Base-by-base conservation (phyloP, 371 early-diverging fungal species). In the Amoeboaphelidium protococcarum region DNA sequence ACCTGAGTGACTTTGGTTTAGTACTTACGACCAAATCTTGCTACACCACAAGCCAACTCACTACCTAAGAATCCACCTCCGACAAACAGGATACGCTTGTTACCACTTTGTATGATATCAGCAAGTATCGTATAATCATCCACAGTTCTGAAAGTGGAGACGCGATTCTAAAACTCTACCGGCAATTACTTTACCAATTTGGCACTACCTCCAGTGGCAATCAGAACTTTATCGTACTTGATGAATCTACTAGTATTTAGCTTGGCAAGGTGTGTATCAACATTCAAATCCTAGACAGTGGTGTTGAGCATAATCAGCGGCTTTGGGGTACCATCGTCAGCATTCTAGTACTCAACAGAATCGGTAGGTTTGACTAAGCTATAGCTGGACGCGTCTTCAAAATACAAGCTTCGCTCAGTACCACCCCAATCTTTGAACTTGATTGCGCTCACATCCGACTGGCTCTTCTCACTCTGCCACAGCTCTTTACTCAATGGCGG, bases 1-100 rank as follows among this genome's bases (percentile, higher is more conserved):
- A 75, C 56, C 53, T 78, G 79, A 12, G 71, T 72, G n/a, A 76
- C 67, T 49, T 67, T 65, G 45, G 65, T 50, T 26, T 62, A 62
- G 48, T 64, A 61, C 41, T 63, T 47, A 51, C 44, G 64, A 64
- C 68, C 66, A 42, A 63, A 55, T 23, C 69, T 64, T 20, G 76
- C 71, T 41, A 80, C 55, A 16, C 77, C 77, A 42, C 66, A 67
- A 42, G 78, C 67, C 21, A 80, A 55, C 52, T 80, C 80, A 44
- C 71, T 69, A 25, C 80, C 80, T 45, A 80, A 61, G 62, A 80
- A 77, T 21, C 80, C 80, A 40, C 78, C 78, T 47, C 80, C 80
- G 31, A 78, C 54, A 40, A 80, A 64, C 43, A 66, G 76, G 56
- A 80, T 64, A 37, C 67, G 54, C 57, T 74, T 74, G 41, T 58